Evolutionary conservation across 2,329 filamentous ascomycete species (phyloP), one percentile per base, ranked within the genome.

Genomic region (Fusarium musae): DNA sequence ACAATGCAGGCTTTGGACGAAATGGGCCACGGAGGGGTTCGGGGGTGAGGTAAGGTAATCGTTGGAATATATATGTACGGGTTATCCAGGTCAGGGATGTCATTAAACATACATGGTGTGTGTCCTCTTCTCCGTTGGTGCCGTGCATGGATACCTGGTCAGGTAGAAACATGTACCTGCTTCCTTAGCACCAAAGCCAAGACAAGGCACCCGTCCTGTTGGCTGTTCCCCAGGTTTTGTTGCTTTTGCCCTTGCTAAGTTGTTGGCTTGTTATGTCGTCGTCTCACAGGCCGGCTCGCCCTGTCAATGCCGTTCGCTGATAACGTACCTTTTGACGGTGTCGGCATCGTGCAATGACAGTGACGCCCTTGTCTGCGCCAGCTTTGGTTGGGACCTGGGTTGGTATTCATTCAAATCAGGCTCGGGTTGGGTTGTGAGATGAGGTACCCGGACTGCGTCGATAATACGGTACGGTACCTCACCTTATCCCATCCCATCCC

Each of bases 151-250:
- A 47, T 75, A 50, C 59, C 30, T 58, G 23, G 63, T 50, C 32
- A 44, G 32, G 62, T 44, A 42, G 67, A 61, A 58, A 34, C 21
- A n/a, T 58, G 72, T 75, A 76, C 72, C 69, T 77, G 65, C 73
- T 70, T 76, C 32, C 44, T 49, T 74, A 68, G 72, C 74, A 77
- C 70, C 67, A 63, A 59, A 63, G 72, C 67, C 66, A 72, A 74
- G 75, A 70, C 44, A 69, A 72, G 68, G 69, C 62, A 78, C 74
- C 76, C 73, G 75, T 63, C 69, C 69, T 72, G 53, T 57, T 57
- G 53, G 39, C 39, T 58, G 68, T 78, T 77, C 76, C 76, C 76
- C 76, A 77, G 75, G 73, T 67, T 78, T 78, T 76, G 74, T 65
- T 52, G 43, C 59, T 69, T 69, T 63, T 70, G 53, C 66, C 64